phyloP scores from a whole-genome alignment of 2,329 filamentous ascomycete genomes.

The Hyphodiscus sp. region DNA sequence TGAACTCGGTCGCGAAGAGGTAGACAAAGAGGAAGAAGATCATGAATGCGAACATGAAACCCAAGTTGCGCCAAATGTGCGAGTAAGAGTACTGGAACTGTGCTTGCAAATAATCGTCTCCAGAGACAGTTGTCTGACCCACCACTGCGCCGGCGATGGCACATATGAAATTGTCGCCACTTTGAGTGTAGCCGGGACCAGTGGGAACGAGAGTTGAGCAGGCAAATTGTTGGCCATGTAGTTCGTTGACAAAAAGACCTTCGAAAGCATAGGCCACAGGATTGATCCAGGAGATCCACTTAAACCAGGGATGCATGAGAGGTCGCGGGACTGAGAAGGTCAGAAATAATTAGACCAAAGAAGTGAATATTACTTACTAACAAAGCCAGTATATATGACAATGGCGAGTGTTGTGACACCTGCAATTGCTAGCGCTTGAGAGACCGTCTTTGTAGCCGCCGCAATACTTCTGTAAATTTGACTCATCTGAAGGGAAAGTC shows the following conservation, averaged over 20 bases:
- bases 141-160: constrained; percentile 49
- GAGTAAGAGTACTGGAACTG: constrained; percentile 51
- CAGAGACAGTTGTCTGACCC: constrained; percentile 47
- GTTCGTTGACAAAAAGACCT: constrained; percentile 77
- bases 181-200: constrained; percentile 38
- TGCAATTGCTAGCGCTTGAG: constrained; percentile 56
- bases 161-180: constrained; percentile 40
- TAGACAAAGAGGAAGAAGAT: constrained; percentile 57
- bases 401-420: constrained; percentile 40
- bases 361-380: constrained; percentile 55
- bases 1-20: constrained; percentile 57
- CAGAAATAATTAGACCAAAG: constrained; percentile 43
- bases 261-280: constrained; percentile 72
- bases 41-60: constrained; percentile 61
- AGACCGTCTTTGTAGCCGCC: constrained; percentile 63
- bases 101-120: constrained; percentile 50
- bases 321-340: constrained; percentile 36
- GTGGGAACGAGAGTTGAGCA: constrained; percentile 32
- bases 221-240: constrained; percentile 72
- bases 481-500: constrained; percentile 63
- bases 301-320: constrained; percentile 71
- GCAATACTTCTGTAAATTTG: constrained; percentile 67
- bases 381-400: constrained; percentile 35
- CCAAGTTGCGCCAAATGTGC: constrained; percentile 47
- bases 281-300: constrained; percentile 66